phyloP scores from a whole-genome alignment of 1,139 yeast genomes.

The Candida smagusa region DNA sequence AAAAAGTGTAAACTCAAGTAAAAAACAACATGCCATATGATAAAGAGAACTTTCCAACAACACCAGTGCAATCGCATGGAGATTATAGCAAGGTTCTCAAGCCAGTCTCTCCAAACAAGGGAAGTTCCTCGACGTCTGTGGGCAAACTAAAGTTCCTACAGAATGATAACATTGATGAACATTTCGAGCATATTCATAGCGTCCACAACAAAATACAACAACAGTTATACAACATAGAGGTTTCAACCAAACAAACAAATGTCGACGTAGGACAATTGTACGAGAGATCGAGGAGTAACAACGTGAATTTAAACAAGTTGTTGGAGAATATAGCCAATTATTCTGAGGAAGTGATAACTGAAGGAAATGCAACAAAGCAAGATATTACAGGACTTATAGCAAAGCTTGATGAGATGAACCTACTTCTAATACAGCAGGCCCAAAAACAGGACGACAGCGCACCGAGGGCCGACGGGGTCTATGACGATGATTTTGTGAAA shows the following conservation, averaged over 20 bases:
- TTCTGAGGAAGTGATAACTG: slow-evolving; percentile 34
- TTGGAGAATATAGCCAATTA: slow-evolving; percentile 31
- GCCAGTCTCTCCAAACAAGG: slow-evolving; percentile 28
- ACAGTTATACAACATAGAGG: slow-evolving; percentile 31
- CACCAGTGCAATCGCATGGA: slow-evolving; percentile 3
- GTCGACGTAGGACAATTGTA: slow-evolving; percentile 37
- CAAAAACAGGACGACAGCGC: not conserved
- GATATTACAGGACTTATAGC: slow-evolving; percentile 25
- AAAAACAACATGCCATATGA: slow-evolving; percentile 7
- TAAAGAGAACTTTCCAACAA: slow-evolving; percentile 8
- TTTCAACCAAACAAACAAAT: slow-evolving; percentile 32
- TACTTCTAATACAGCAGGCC: slow-evolving; percentile 1
- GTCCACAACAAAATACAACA: slow-evolving; percentile 27
- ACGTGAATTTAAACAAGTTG: slow-evolving; percentile 35
- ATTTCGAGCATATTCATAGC: slow-evolving; percentile 26
- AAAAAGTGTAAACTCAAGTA: not conserved
- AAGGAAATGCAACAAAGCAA: slow-evolving; percentile 36
- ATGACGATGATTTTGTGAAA: slow-evolving; percentile 5
- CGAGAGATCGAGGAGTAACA: slow-evolving; percentile 42
- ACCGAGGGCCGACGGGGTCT: not conserved
- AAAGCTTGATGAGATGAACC: slow-evolving; percentile 13
- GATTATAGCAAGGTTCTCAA: slow-evolving; percentile 15
- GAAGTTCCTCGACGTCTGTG: slow-evolving; percentile 10
- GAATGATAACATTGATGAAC: slow-evolving; percentile 31
- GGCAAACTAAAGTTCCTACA: slow-evolving; percentile 29